Evolutionary conservation across 176 grass and related monocot genomes (phyloP).

Genomic region (Zizania latifolia): DNA sequence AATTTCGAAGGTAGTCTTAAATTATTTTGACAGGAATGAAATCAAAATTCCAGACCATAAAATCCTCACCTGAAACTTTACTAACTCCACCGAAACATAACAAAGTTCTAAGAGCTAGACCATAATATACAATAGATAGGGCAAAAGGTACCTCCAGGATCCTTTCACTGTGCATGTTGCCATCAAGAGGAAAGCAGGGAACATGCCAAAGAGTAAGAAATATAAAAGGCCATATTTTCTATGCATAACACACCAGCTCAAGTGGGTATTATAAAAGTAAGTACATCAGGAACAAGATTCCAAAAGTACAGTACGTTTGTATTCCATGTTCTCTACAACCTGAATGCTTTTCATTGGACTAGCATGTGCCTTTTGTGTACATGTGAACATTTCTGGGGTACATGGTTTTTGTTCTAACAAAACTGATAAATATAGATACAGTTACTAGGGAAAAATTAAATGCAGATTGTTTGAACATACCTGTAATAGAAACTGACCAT

Average conservation of each 20-base stretch:
- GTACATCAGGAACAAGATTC: too few relatives aligned
- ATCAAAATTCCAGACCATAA: conserved; percentile 1
- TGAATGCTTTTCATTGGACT: not conserved
- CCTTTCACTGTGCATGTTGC: not conserved
- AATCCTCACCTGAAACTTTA: not conserved
- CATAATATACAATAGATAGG: not conserved
- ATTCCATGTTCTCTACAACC: not conserved
- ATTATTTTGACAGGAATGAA: not conserved
- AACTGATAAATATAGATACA: conserved; percentile 5
- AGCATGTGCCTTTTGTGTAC: not conserved
- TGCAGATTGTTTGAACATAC: conserved; percentile 16
- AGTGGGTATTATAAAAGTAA: conserved; percentile 7
- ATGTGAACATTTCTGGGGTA: not conserved
- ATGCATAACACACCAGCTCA: not conserved
- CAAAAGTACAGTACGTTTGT: not conserved
- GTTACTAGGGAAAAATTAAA: not conserved
- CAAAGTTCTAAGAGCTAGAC: not conserved
- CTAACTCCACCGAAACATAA: not conserved
- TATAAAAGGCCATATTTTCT: not conserved
- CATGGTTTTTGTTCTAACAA: not conserved
- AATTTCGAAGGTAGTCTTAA: not conserved
- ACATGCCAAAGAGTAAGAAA: not conserved
- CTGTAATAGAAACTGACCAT: conserved; percentile 59
- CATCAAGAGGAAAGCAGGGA: not conserved
- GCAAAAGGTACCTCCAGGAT: not conserved